phyloP scores from a whole-genome alignment of 495 filamentous ascomycete genomes.

The Penicillium bialowiezense region DNA sequence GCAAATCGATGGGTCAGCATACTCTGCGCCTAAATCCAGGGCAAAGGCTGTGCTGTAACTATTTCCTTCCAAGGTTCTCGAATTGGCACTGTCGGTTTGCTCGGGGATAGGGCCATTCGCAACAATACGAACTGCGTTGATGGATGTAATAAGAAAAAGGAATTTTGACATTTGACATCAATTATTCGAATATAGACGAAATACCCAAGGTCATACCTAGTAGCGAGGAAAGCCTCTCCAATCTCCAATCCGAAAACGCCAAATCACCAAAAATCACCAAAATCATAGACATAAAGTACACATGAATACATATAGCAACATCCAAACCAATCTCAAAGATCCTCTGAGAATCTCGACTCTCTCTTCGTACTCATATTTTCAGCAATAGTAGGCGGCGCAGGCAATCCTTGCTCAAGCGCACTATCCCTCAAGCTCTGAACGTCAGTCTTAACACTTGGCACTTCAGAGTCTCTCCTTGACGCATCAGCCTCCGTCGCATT shows the following conservation, averaged over 20 bases:
- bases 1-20: not conserved
- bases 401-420: slow-evolving; percentile 46
- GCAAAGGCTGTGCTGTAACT: not conserved
- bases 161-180: no score
- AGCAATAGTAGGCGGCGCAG: slow-evolving; percentile 34
- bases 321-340: slow-evolving; percentile 30
- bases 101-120: no score
- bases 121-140: no score
- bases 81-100: no score
- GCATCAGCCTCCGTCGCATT: slow-evolving; percentile 19
- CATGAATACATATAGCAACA: slow-evolving; percentile 5
- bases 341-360: slow-evolving; percentile 51
- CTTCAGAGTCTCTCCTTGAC: slow-evolving; percentile 43
- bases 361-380: slow-evolving; percentile 38
- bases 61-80: no score
- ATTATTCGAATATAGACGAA: slow-evolving; percentile 5
- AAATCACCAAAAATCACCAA: not conserved
- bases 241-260: not conserved
- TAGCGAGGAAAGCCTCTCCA: not conserved
- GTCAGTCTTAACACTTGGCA: slow-evolving; percentile 31
- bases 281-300: slow-evolving; percentile 1
- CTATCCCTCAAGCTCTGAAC: slow-evolving; percentile 44
- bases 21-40: not conserved
- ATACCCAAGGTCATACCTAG: no score
- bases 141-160: no score